Percentiles rank a stretch among this genome's conserved stretches.
phyloP scores from a whole-genome alignment of 163 green algal species.

The Scenedesmus sp. region DNA sequence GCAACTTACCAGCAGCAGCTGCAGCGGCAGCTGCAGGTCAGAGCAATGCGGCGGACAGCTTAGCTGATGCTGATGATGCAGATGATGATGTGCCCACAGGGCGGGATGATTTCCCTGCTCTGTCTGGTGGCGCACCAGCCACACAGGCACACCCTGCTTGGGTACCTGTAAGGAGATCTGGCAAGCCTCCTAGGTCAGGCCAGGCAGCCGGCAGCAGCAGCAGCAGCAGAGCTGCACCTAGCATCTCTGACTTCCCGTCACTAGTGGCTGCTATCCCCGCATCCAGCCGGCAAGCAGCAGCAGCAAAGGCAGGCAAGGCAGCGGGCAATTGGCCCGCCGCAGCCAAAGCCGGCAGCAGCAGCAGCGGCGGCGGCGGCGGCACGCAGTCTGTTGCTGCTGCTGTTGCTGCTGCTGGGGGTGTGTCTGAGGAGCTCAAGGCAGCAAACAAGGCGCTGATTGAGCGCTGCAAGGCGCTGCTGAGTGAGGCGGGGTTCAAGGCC shows the following conservation, averaged over 20 bases:
- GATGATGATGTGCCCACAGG: background rate
- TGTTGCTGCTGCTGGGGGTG: conserved; percentile 39
- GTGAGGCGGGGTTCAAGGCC: conserved; percentile 47
- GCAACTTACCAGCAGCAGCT: conserved; percentile 7
- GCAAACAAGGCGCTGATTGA: conserved; percentile 82
- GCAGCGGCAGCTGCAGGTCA: background rate
- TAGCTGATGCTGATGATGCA: background rate
- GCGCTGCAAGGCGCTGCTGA: conserved; percentile 65
- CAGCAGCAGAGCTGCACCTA: conserved; percentile 7
- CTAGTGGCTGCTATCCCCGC: conserved; percentile 23
- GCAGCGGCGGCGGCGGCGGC: background rate
- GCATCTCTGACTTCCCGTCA: conserved; percentile 54
- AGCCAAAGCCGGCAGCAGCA: background rate
- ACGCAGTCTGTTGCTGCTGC: conserved; percentile 1
- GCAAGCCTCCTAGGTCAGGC: background rate
- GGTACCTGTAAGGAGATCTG: conserved; percentile 36
- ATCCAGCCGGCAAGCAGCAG: background rate
- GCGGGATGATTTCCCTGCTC: conserved; percentile 23
- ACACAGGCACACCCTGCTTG: conserved; percentile 44
- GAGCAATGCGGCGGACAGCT: background rate
- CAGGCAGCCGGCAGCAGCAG: conserved; percentile 20
- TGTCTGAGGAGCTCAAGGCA: conserved; percentile 75
- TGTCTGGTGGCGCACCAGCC: background rate
- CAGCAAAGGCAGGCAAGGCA: background rate
- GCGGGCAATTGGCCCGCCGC: background rate